phyloP scores from a whole-genome alignment of 129 eudicot species.

The Saposhnikovia divaricata region DNA sequence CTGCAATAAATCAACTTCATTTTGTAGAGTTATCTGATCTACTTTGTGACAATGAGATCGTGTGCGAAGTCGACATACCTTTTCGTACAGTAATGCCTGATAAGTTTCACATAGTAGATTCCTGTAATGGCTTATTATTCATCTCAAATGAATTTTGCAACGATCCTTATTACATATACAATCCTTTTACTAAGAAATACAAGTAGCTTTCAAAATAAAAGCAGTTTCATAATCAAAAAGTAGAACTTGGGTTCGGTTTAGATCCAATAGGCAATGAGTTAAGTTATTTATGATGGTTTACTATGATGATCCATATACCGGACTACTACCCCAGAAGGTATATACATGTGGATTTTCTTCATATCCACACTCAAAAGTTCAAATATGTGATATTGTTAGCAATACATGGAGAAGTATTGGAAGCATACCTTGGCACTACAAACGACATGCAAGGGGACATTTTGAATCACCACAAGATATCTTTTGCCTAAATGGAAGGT shows the following conservation, averaged over 20 bases:
- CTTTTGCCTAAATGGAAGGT: not conserved
- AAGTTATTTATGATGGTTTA: not conserved
- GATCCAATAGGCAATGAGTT: not conserved
- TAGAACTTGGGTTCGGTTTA: not conserved
- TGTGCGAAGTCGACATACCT: too few relatives aligned
- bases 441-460: not conserved
- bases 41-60: too few relatives aligned
- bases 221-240: not conserved
- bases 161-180: constrained; percentile 14
- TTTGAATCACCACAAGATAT: not conserved
- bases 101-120: too few relatives aligned
- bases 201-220: not conserved
- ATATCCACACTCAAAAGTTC: not conserved
- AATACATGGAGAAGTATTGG: not conserved
- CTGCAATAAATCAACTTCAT: too few relatives aligned
- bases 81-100: not conserved
- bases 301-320: not conserved
- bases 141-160: too few relatives aligned
- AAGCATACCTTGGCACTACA: not conserved
- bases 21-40: too few relatives aligned
- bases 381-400: not conserved
- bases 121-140: too few relatives aligned
- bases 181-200: constrained; percentile 17
- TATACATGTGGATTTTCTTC: not conserved
- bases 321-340: not conserved